Conservation (phyloP, 306 rosid species). For the Rosa persica region DNA sequence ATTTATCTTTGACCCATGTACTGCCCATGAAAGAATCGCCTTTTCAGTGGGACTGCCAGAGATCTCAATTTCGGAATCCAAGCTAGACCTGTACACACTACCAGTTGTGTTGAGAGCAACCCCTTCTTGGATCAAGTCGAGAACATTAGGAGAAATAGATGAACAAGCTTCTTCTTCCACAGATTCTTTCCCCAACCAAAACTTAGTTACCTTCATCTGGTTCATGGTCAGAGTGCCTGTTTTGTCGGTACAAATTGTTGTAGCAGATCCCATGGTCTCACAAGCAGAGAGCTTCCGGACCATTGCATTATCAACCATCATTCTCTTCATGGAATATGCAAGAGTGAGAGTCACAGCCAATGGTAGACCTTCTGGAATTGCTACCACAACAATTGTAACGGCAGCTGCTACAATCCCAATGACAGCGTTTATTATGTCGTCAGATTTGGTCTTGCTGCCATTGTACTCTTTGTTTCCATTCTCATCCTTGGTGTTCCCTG, state of each 20-base stretch:
- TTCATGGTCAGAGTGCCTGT: slow-evolving; percentile 51
- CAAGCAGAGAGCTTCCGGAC: too few species aligned
- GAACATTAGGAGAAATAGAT: slow-evolving; percentile 18
- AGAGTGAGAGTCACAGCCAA: slow-evolving; percentile 41
- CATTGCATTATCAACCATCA: slow-evolving; percentile 41
- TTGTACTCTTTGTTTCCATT: slow-evolving; percentile 32
- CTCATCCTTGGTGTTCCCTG: slow-evolving; percentile 39
- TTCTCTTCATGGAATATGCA: slow-evolving; percentile 25
- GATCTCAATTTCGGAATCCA: slow-evolving; percentile 25
- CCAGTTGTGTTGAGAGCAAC: slow-evolving; percentile 51
- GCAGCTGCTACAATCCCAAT: slow-evolving; percentile 40
- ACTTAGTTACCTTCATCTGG: slow-evolving; percentile 45
- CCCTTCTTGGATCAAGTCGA: slow-evolving; percentile 26
- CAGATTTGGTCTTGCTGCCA: slow-evolving; percentile 28
- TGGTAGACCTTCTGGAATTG: slow-evolving; percentile 53
- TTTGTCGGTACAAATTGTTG: slow-evolving; percentile 28
- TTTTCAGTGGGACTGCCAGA: slow-evolving; percentile 55
- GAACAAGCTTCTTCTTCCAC: slow-evolving; percentile 4
- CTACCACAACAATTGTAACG: slow-evolving; percentile 45
- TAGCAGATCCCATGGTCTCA: too few species aligned
- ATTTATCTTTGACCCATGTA: slow-evolving; percentile 25
- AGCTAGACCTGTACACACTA: slow-evolving; percentile 28
- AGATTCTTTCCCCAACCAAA: slow-evolving; percentile 36
- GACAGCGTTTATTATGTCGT: slow-evolving; percentile 35
- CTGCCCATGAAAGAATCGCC: slow-evolving; percentile 55